Evolutionary conservation across 108 stramenopile species (phyloP).

Genomic region (Asterionellopsis glacialis): DNA sequence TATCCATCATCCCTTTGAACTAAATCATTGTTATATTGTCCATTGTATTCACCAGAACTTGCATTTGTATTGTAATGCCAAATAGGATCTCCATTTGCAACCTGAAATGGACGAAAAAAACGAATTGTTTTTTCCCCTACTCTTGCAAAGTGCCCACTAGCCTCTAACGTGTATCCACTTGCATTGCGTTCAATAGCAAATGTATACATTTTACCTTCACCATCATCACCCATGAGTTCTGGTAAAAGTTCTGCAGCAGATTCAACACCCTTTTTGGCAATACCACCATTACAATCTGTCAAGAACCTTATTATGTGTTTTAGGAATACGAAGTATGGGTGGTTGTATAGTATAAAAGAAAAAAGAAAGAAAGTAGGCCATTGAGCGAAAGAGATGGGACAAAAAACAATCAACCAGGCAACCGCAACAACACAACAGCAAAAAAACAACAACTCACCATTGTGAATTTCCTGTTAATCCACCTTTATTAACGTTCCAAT

Average conservation of each 20-base stretch:
- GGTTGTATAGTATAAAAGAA: no score
- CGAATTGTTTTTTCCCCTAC: slow-evolving; percentile 14
- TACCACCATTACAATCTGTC: slow-evolving; percentile 20
- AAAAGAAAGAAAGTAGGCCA: no score
- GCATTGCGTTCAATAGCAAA: slow-evolving; percentile 25
- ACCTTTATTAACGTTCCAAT: background rate
- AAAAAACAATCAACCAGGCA: no score
- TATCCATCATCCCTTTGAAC: slow-evolving; percentile 11
- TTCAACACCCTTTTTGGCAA: slow-evolving; percentile 14
- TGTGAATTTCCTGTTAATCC: no score
- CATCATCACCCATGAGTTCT: slow-evolving; percentile 8
- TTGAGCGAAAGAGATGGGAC: no score
- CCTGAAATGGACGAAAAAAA: slow-evolving; percentile 14
- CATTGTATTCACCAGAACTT: slow-evolving; percentile 12
- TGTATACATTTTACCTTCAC: slow-evolving; percentile 8
- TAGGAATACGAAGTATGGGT: no score
- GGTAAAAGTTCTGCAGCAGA: slow-evolving; percentile 21
- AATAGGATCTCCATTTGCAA: slow-evolving; percentile 13
- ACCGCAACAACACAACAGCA: no score
- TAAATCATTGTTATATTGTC: slow-evolving; percentile 15
- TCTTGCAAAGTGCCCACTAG: slow-evolving; percentile 15
- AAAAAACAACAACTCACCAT: no score
- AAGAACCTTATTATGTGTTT: slow-evolving; percentile 13
- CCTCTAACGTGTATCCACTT: slow-evolving; percentile 19
- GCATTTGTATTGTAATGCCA: slow-evolving; percentile 20